phyloP scores from a whole-genome alignment of 2,329 filamentous ascomycete genomes.

The Cladophialophora yegresii region DNA sequence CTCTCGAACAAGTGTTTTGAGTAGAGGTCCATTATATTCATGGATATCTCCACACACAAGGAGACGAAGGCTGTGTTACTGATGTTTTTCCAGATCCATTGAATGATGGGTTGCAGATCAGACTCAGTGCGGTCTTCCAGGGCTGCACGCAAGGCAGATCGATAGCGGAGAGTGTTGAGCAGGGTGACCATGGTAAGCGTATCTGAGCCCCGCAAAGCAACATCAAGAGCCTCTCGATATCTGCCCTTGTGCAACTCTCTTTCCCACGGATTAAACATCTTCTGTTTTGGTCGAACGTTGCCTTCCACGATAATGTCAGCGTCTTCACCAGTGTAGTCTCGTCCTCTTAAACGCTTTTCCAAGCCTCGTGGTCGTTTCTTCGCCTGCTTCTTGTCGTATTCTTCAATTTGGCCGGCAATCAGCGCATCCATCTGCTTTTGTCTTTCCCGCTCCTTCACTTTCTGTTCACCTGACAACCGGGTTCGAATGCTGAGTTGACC shows the following conservation, averaged over 20 bases:
- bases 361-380: slow-evolving; percentile 62
- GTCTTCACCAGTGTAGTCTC: slow-evolving; percentile 80
- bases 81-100: slow-evolving; percentile 80
- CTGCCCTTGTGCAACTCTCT: slow-evolving; percentile 73
- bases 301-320: slow-evolving; percentile 85
- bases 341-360: slow-evolving; percentile 65
- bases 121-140: slow-evolving; percentile 79
- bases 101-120: slow-evolving; percentile 76
- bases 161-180: slow-evolving; percentile 80
- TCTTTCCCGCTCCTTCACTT: slow-evolving; percentile 71
- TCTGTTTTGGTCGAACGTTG: slow-evolving; percentile 64
- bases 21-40: slow-evolving; percentile 85
- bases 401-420: slow-evolving; percentile 73
- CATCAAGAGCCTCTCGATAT: slow-evolving; percentile 76
- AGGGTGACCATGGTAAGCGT: slow-evolving; percentile 71
- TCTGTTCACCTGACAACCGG: slow-evolving; percentile 79
- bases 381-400: slow-evolving; percentile 70
- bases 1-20: slow-evolving; percentile 75
- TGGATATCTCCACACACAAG: slow-evolving; percentile 78
- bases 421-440: slow-evolving; percentile 84
- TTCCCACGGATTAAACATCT: slow-evolving; percentile 76
- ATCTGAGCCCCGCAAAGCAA: slow-evolving; percentile 65
- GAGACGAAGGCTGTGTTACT: slow-evolving; percentile 73
- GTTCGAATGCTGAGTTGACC: slow-evolving; percentile 90
- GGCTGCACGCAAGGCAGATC: slow-evolving; percentile 78